Evolutionary conservation across 257 asterid genomes (phyloP), one percentile per base, ranked within the genome.

Genomic region (Solanum etuberosum): DNA sequence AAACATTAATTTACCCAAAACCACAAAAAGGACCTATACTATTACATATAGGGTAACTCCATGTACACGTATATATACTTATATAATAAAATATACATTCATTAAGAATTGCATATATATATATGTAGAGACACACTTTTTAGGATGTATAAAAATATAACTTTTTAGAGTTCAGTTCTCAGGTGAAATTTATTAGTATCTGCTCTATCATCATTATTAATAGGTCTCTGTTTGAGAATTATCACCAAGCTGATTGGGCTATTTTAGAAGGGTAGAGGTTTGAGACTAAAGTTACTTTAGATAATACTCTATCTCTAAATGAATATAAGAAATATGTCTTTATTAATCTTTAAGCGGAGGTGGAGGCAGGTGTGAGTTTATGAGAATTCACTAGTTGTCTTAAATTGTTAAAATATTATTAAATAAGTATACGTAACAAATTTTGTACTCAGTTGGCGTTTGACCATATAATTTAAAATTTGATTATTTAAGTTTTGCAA

Each of bases 1-100:
- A 83, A 83, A 54, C 86, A 34, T 83, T 57, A 57, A 34, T 83
- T 83, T 83, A 51, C 74, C 74, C 86, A 83, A 83, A 83, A 83
- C 20, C 72, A 83, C 86, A 23, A 23, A 59, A 59, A 54, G n/a
- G 63, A 18, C 63, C 10, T 54, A 54, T 18, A 54, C 9, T 54
- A 54, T 54, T 54, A 54, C n/a, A 54, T 54, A 54, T 59, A 10
- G 67, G 67, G 67, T 59, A 59, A 59, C 27, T 59, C 27, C 67
- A 59, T 59, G 67, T 20, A 59, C 27, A 21, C 63, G n/a, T 54
- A 54, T 54, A 51, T 51, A 48, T 48, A 48, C 5, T 35, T 35
- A 35, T 35, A 48, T 48, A 48, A 48, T 48, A 48, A 48, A 16
- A 18, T 51, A 51, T 16, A 57, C 65, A 57, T 37, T 20, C 32